These are phyloP conservation scores for Haplosporangium gracile DNA, from an alignment of 192 early-diverging fungal genomes.

Conservation along the genomic window DNA sequence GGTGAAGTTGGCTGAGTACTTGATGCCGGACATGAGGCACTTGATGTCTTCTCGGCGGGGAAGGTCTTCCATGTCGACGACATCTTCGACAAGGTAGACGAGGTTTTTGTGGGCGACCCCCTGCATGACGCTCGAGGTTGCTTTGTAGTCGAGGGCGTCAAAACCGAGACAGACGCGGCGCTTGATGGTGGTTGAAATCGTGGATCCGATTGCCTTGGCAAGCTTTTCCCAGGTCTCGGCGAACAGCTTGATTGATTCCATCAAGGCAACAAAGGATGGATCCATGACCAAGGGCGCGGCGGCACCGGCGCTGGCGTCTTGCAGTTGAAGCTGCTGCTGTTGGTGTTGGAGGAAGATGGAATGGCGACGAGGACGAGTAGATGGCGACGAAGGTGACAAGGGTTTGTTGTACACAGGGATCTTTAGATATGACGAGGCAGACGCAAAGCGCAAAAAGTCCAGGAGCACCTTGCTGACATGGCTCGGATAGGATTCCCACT, in stretches of 20 bases:
- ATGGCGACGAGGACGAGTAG: constrained; percentile 4
- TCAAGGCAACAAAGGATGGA: not conserved
- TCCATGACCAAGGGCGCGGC: not conserved
- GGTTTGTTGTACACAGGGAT: constrained; percentile 6
- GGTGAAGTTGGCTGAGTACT: constrained; percentile 25
- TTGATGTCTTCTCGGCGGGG: constrained; percentile 15
- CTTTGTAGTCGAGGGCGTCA: constrained; percentile 5
- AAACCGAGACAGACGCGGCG: constrained; percentile 28
- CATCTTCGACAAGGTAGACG: not conserved
- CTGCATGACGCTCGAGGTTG: not conserved
- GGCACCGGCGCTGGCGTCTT: not conserved
- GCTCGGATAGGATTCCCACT: constrained; percentile 19
- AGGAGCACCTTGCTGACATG: constrained; percentile 18
- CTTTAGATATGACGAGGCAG: constrained; percentile 19
- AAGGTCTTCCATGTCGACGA: constrained; percentile 7
- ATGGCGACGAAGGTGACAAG: not conserved
- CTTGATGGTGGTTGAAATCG: not conserved
- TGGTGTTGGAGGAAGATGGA: not conserved
- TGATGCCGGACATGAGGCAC: constrained; percentile 16
- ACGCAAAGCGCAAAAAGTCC: constrained; percentile 21
- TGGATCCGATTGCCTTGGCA: constrained; percentile 13
- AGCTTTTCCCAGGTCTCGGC: constrained; percentile 20
- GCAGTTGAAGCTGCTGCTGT: not conserved
- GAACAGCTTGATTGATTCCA: constrained; percentile 14
- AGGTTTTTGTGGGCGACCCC: constrained; percentile 15